phyloP scores from a whole-genome alignment of 495 filamentous ascomycete species.

The Talaromyces liani region DNA sequence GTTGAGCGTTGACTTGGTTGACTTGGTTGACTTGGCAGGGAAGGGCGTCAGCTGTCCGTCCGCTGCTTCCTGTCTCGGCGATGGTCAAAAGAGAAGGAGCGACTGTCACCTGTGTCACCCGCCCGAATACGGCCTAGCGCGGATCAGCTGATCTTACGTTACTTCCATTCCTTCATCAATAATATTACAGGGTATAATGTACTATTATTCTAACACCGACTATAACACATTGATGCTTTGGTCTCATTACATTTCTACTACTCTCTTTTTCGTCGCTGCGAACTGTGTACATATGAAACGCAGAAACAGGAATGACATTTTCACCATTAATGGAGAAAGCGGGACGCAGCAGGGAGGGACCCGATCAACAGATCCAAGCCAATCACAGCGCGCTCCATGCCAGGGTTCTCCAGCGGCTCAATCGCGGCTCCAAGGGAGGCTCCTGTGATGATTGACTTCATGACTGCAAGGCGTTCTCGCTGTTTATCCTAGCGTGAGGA shows the following conservation, averaged over 20 bases:
- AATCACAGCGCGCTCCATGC: background rate
- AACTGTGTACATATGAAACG: too few species aligned
- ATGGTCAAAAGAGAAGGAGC: background rate
- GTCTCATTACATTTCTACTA: too few species aligned
- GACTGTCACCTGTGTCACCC: background rate
- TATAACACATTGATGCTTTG: too few species aligned
- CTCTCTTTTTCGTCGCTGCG: too few species aligned
- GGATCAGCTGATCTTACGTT: background rate
- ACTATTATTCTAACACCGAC: too few species aligned
- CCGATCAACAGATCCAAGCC: background rate
- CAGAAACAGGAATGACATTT: background rate
- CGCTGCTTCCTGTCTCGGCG: background rate
- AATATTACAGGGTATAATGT: too few species aligned
- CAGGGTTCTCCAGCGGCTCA: background rate
- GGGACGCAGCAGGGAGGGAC: background rate
- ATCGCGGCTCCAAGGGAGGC: background rate
- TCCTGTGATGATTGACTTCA: background rate
- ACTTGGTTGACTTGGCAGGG: background rate
- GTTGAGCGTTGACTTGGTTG: background rate
- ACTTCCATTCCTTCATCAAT: background rate
- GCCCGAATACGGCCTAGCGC: background rate
- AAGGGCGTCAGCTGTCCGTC: background rate
- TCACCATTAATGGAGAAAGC: background rate
- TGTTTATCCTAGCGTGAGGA: too few species aligned
- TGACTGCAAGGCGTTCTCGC: background rate